These are phyloP conservation scores for Brassica nigra DNA, from an alignment of 345 rosid genomes.

Conservation along the genomic window DNA sequence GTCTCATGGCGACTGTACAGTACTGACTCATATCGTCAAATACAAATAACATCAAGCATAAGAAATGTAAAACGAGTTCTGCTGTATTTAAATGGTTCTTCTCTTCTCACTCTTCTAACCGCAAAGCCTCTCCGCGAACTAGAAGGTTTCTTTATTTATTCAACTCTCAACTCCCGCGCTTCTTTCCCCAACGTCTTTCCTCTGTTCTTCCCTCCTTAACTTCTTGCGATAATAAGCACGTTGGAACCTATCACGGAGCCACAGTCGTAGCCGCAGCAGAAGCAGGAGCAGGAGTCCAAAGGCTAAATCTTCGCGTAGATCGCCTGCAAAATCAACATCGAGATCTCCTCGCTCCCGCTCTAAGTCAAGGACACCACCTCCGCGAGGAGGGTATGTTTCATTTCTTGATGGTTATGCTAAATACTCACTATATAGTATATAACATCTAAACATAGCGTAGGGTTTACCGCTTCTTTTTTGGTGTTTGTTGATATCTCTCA, in stretches of 20 bases:
- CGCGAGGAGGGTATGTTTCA: constrained; percentile 59
- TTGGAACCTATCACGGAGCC: constrained; percentile 24
- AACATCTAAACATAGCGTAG: neutral
- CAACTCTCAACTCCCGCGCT: no score
- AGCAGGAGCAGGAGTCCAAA: constrained; percentile 52
- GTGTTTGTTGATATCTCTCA: neutral
- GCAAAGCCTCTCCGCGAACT: no score
- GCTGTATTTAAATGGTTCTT: no score
- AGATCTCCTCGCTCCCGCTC: constrained; percentile 66
- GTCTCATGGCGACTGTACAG: no score
- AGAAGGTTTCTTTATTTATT: no score
- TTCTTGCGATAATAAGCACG: no score
- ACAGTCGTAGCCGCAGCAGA: constrained; percentile 56
- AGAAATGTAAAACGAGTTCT: no score
- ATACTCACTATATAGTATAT: neutral
- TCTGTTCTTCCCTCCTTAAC: no score
- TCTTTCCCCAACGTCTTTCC: no score
- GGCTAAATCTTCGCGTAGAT: constrained; percentile 57
- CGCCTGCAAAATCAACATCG: constrained; percentile 70
- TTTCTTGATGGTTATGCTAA: constrained; percentile 17
- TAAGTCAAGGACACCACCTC: constrained; percentile 64
- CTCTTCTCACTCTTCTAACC: no score
- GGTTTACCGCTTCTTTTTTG: constrained; percentile 19
- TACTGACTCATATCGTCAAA: no score
- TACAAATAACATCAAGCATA: no score